Evolutionary conservation across 371 early-diverging fungal genomes (phyloP), one percentile per base, ranked within the genome.

Genomic region (Mortierella sp.): DNA sequence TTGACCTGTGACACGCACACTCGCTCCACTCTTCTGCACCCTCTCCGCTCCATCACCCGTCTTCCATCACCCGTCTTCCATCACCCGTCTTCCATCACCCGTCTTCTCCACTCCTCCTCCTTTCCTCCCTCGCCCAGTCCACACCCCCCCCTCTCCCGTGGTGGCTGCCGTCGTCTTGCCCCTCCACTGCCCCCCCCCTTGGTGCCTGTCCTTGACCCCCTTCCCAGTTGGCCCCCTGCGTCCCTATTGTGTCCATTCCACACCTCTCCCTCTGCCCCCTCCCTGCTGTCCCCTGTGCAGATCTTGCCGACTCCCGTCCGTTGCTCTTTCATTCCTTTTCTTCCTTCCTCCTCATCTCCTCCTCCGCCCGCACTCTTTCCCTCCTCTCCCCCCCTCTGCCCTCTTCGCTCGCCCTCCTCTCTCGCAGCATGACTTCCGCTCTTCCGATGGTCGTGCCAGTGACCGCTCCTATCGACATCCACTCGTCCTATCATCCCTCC

Each of bases 401-500:
- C 45, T 45, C 51, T 31, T 26, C 30, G 3, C 51, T 30, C 53
- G 18, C 47, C 54, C 28, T 27, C 56, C 49, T 60, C 52, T 43
- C 43, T 50, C 45, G 21, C 42, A 49, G 24, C 43, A 72, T 61
- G 72, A 58, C 73, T 50, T 60, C 68, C 52, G 26, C 56, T 10
- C 28, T 43, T 16, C 59, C 58, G 61, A 66, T 66, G 61, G 66
- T 48, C 50, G 54, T 58, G 54, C 54, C 64, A 41, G 45, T 54
- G 12, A 61, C 58, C 21, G 76, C 76, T 2, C 76, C 76, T 58
- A 74, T 74, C 14, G 65, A 74, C 76, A 74, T 74, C 38, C 69
- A 59, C 12, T 49, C 69, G 3, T 12, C 62, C 46, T 34, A 34
- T n/a, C 39, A 30, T 16, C 30, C 21, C 14, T 12, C 50, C 6